Percentiles rank a stretch among this genome's conserved stretches.
phyloP scores from a whole-genome alignment of 179 eudicot species.

The Silene coronaria region DNA sequence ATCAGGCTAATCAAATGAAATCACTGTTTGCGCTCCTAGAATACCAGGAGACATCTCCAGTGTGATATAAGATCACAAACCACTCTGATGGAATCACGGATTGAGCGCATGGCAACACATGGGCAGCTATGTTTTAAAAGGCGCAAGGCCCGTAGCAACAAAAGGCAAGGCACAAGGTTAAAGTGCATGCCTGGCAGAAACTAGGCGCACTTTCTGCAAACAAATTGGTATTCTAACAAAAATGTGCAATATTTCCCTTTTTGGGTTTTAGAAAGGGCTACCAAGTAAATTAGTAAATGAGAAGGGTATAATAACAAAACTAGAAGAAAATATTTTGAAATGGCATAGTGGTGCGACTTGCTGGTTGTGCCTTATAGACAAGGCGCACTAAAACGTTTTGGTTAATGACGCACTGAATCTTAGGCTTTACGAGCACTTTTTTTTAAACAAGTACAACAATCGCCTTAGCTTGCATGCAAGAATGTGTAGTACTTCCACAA shows the following conservation, averaged over 20 bases:
- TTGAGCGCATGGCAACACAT: not conserved
- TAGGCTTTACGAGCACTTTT: no score
- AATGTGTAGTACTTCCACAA: no score
- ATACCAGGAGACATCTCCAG: not conserved
- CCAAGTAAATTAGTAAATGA: not conserved
- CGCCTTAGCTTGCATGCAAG: no score
- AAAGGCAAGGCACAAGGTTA: not conserved
- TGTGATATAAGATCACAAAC: not conserved
- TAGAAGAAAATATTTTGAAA: not conserved
- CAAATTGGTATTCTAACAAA: not conserved
- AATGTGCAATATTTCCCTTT: no score
- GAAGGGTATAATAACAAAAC: not conserved
- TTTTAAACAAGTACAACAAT: no score
- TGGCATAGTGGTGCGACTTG: no score
- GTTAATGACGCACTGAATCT: no score
- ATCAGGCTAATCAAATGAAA: not conserved
- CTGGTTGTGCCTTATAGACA: no score
- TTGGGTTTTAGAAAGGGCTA: not conserved
- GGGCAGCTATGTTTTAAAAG: not conserved
- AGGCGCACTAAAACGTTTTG: no score
- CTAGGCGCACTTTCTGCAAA: not conserved
- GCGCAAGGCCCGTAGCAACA: not conserved
- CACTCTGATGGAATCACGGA: not conserved
- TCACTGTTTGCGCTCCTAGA: not conserved
- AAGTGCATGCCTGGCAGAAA: not conserved